These are phyloP conservation scores for Lactuca saligna DNA, from an alignment of 129 eudicot species.

Conservation along the genomic window DNA sequence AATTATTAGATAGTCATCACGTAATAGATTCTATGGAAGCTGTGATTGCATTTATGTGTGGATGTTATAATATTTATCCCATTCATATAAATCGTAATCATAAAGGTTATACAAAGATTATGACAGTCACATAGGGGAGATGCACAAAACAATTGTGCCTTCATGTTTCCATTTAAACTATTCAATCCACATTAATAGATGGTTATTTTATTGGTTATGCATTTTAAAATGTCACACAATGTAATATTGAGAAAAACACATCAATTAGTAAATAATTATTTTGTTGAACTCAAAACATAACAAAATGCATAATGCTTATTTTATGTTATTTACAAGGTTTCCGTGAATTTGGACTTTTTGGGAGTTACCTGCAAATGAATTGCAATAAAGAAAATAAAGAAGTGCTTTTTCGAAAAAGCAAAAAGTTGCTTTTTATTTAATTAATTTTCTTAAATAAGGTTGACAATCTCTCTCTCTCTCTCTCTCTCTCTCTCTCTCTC, in stretches of 20 bases:
- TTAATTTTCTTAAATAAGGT: conserved; percentile 29
- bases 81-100: no score
- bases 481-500: background rate
- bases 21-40: no score
- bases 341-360: conserved; percentile 30
- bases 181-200: background rate
- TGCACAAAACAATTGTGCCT: no score
- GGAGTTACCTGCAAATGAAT: conserved; percentile 28
- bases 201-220: background rate
- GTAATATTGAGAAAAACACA: background rate
- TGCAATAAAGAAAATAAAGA: conserved; percentile 19
- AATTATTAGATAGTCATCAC: background rate
- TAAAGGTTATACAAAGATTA: no score
- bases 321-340: conserved; percentile 36
- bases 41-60: no score
- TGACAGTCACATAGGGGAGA: no score
- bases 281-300: background rate
- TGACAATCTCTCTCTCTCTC: conserved; percentile 29
- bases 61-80: no score
- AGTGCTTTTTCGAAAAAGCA: conserved; percentile 24
- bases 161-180: no score
- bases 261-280: no score
- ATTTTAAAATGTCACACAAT: background rate
- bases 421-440: conserved; percentile 35
- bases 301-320: no score